Percentiles rank a stretch among this genome's conserved stretches.
Conservation (phyloP, 805 yeast species). For the Wickerhamiella siamensis region DNA sequence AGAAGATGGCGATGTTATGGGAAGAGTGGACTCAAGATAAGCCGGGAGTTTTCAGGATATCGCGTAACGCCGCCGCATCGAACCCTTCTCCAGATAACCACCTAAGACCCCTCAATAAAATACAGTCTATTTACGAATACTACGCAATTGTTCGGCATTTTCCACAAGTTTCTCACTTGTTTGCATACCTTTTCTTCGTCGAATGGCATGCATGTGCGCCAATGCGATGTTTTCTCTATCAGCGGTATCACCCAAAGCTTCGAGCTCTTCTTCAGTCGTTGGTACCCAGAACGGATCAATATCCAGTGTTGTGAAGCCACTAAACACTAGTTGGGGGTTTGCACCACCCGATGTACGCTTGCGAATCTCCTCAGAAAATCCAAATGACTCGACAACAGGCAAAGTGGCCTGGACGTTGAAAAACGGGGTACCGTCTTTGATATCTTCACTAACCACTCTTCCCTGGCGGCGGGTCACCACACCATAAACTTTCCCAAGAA, state of each 20-base stretch:
- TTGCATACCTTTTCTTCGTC: conserved; percentile 77
- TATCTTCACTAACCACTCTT: conserved; percentile 71
- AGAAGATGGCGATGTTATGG: no score
- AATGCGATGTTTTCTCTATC: conserved; percentile 87
- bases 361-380: conserved; percentile 87
- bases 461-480: conserved; percentile 88
- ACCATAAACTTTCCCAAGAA: conserved; percentile 85
- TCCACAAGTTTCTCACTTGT: conserved; percentile 82
- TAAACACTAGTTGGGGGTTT: conserved; percentile 82
- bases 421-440: conserved; percentile 97
- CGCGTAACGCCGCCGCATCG: no score
- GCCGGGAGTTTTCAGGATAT: no score
- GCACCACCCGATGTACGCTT: conserved; percentile 95
- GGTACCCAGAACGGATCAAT: conserved; percentile 99
- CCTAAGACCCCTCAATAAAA: no score
- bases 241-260: conserved; percentile 82
- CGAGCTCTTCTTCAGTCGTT: conserved; percentile 89
- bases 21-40: no score
- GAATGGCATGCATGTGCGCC: conserved; percentile 63
- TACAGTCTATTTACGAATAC: not conserved
- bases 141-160: conserved; percentile 77
- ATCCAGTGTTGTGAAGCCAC: conserved; percentile 75
- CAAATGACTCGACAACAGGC: conserved; percentile 94
- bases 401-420: conserved; percentile 72
- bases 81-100: no score